Evolutionary conservation across 768 basidiomycete species (phyloP), one percentile per base, ranked within the genome.

Genomic region (Hypholoma sublateritium): DNA sequence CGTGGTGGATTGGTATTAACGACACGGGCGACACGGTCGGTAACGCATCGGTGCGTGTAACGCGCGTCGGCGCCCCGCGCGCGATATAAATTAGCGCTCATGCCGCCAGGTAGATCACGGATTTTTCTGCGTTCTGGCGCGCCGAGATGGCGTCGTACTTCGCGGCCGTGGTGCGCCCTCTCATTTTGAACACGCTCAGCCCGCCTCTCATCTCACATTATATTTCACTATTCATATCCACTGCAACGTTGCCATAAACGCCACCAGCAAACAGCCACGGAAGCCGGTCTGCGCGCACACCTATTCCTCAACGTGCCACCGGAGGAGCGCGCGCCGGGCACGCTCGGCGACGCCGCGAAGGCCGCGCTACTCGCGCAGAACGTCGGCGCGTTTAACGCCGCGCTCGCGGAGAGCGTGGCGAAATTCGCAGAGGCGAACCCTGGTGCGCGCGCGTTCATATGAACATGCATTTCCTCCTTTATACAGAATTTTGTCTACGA

Each of bases 1-100:
- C 74, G 4, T 84, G 82, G 82, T 84, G 80, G 80, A 83, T 82
- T 55, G 82, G 83, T 8, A 83, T 82, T 52, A 84, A 82, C 67
- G 82, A 83, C 60, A 82, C 81, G 8, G 79, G 81, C 9, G 83
- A 84, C 62, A 77, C 77, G 1, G 52, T 78, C 22, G 65, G 63
- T 25, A 81, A 80, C 58, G 53, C 71, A 9, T 73, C 73, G 17
- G 56, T 66, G 22, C 24, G 62, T 59, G 8, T 36, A 19, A 4
- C 5, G 22, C 25, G 16, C 25, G 37, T 13, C 41, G 34, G 14
- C 28, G 3, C 25, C 14, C 8, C n/a, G n/a, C n/a, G n/a, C n/a
- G n/a, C n/a, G n/a, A n/a, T n/a, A n/a, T n/a, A n/a, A n/a, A n/a
- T 24, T 14, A n/a, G 6, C 8, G 34, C 50, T 21, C 19, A 37